Evolutionary conservation across 176 grass and related monocot genomes (phyloP).

Genomic region (Cymbopogon citratus): DNA sequence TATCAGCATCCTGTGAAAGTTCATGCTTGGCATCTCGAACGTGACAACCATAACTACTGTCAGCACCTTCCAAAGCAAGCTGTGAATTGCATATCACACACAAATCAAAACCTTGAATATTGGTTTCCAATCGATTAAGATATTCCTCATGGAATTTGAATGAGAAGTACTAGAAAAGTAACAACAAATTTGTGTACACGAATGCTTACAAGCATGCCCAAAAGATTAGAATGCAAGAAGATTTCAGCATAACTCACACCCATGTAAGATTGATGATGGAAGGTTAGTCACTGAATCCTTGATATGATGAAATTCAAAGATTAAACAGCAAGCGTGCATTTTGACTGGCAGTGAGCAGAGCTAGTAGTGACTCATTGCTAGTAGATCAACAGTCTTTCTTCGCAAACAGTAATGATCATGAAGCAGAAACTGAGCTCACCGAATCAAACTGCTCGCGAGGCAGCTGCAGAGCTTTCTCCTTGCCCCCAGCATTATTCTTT

Average conservation of each 20-base stretch:
- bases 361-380: background rate
- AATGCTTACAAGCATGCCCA: background rate
- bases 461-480: background rate
- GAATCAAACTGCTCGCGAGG: slow-evolving; percentile 47
- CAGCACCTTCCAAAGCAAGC: slow-evolving; percentile 15
- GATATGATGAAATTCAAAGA: background rate
- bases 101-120: slow-evolving; percentile 6
- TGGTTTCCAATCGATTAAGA: background rate
- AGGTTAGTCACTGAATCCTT: background rate
- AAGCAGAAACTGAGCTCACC: slow-evolving; percentile 22
- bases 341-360: background rate
- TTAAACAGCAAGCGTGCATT: background rate
- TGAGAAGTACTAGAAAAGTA: background rate
- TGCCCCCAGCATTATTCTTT: background rate
- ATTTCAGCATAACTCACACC: background rate
- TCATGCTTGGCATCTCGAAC: background rate
- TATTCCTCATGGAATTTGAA: background rate
- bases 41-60: background rate
- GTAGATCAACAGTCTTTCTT: background rate
- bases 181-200: background rate
- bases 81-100: slow-evolving; percentile 9
- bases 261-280: background rate
- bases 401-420: background rate
- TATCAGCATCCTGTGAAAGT: slow-evolving; percentile 17
- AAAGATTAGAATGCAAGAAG: background rate